Conservation (phyloP, 305 asterid genomes). For the Fraxinus albicans region DNA sequence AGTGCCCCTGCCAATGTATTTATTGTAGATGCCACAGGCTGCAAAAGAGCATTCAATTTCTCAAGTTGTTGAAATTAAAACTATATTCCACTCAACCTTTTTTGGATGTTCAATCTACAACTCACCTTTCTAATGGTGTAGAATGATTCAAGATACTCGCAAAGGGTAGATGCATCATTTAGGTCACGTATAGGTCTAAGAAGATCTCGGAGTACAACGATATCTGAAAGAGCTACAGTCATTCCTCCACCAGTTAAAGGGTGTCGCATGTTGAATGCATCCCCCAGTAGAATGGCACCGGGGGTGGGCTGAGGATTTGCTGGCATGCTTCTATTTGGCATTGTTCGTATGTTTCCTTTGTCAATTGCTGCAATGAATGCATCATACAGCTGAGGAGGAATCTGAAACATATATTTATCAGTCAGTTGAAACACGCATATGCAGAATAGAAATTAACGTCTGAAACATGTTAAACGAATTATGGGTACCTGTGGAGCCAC, state of each 20-base stretch:
- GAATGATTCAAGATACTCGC: conserved; percentile 73
- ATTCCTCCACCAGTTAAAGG: conserved; percentile 91
- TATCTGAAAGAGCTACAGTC: conserved; percentile 80
- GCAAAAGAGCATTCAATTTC: conserved; percentile 22
- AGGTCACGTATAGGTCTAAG: conserved; percentile 54
- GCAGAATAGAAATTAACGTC: not conserved
- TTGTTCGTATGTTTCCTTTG: conserved; percentile 67
- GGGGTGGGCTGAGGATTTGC: conserved; percentile 81
- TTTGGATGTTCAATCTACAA: not conserved
- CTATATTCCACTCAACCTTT: not conserved
- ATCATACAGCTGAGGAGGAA: conserved; percentile 58
- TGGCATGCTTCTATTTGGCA: conserved; percentile 87
- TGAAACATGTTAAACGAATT: not conserved
- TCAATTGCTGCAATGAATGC: conserved; percentile 57
- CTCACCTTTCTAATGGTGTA: conserved; percentile 70
- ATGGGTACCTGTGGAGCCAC: conserved; percentile 70
- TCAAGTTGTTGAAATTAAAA: not conserved
- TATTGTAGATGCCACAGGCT: conserved; percentile 84
- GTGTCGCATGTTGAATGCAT: conserved; percentile 85
- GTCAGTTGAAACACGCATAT: conserved; percentile 6
- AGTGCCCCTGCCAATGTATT: conserved; percentile 79
- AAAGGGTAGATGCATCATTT: conserved; percentile 42
- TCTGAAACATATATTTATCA: conserved; percentile 29
- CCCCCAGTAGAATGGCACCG: conserved; percentile 71
- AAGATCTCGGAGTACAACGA: conserved; percentile 76